Conservation (phyloP, 331 rosid genomes). For the Malus hybrid region DNA sequence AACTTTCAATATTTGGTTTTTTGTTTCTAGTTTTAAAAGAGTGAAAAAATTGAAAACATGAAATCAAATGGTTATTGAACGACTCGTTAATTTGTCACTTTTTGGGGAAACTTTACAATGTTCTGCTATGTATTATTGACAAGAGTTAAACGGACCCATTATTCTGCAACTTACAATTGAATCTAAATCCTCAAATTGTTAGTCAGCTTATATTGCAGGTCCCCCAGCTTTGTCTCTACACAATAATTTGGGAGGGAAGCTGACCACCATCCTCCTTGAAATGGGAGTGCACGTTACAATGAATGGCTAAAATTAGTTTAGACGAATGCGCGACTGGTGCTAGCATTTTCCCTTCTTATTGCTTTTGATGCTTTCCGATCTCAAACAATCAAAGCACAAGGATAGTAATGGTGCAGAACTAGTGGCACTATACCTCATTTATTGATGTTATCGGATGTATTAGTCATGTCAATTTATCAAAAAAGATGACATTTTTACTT, state of each 20-base stretch:
- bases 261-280: neutral
- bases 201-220: neutral
- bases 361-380: neutral
- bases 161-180: neutral
- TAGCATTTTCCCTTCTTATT: neutral
- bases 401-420: neutral
- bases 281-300: too few species aligned
- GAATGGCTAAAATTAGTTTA: too few species aligned
- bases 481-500: neutral
- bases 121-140: too few species aligned
- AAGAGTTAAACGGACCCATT: neutral
- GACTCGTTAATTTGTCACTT: too few species aligned
- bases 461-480: neutral
- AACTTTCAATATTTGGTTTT: too few species aligned
- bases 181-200: neutral
- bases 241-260: neutral
- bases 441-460: neutral
- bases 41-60: too few species aligned
- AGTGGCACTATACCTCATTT: neutral
- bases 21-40: too few species aligned
- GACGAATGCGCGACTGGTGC: rapidly evolving
- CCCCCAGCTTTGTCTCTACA: neutral
- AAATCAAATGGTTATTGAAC: too few species aligned
- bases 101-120: neutral
- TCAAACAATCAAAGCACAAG: neutral